Conservation (phyloP, 371 early-diverging fungal species). For the Syncephalastrum sp. region DNA sequence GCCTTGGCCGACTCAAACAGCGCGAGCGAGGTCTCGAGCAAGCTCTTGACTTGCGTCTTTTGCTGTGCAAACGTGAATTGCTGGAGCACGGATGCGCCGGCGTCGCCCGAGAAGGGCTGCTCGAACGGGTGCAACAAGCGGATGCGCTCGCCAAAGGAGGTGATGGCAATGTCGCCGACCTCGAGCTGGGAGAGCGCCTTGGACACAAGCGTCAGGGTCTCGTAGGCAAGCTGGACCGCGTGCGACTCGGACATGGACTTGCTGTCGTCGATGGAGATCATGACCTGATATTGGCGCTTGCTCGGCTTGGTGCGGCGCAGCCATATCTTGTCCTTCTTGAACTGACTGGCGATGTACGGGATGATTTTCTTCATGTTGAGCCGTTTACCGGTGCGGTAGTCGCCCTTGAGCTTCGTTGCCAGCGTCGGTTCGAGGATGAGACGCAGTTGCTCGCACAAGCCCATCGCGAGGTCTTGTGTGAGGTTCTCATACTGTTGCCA, state of each 20-base stretch:
- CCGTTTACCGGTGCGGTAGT: conserved; percentile 99
- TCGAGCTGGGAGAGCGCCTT: conserved; percentile 93
- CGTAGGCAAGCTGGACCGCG: conserved; percentile 90
- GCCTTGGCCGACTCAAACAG: conserved; percentile 74
- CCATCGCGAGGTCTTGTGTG: conserved; percentile 86
- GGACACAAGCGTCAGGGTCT: conserved; percentile 88
- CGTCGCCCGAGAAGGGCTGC: conserved; percentile 81
- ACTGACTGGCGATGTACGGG: conserved; percentile 98
- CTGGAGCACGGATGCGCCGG: conserved; percentile 85
- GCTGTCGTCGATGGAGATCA: conserved; percentile 99
- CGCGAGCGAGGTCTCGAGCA: conserved; percentile 79
- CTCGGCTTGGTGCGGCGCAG: conserved; percentile 97
- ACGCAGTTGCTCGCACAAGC: conserved; percentile 93
- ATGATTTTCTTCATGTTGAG: conserved; percentile 99
- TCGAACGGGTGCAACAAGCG: conserved; percentile 92
- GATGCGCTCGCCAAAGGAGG: conserved; percentile 89
- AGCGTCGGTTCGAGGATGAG: conserved; percentile 97
- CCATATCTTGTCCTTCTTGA: conserved; percentile 99
- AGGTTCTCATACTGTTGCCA: conserved; percentile 91
- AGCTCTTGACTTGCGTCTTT: conserved; percentile 77
- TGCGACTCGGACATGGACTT: conserved; percentile 94
- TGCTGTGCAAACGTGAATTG: conserved; percentile 92
- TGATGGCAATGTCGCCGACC: conserved; percentile 88
- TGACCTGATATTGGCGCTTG: conserved; percentile 97
- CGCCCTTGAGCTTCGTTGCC: conserved; percentile 96